Base-by-base conservation (phyloP, 2,329 filamentous ascomycete genomes). In the Calycina herbarum region DNA sequence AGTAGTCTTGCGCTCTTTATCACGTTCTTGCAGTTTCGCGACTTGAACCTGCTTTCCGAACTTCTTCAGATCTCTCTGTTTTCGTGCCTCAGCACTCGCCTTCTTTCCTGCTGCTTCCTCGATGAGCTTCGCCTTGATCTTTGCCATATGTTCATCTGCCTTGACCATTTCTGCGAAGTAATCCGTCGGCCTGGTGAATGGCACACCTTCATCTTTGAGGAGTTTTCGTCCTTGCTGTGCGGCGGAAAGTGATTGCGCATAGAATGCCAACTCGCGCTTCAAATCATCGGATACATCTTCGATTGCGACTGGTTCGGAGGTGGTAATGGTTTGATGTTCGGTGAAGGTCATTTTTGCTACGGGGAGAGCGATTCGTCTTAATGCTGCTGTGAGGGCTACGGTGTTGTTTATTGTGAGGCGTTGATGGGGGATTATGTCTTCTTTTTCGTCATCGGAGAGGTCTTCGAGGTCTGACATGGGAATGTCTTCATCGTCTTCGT, bases 131-230 rank as follows among this genome's bases (percentile, higher is more conserved):
- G 89, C 87, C 84, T 96, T 96, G 77, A 99, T 92, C 84, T 92
- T 94, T 77, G 92, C 92, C 95, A 99, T 99, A 79, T 97, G 95
- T 74, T 96, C 94, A 77, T 99, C 95, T 75, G 90, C 92, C 86
- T 98, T 98, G 75, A 97, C 89, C 94, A 98, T 99, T 83, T 99
- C 95, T 57, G 95, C 95, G 74, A 99, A 99, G 81, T 96, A 99
- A 80, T 99, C 95, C 64, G 87, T 89, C 3, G 95, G 95, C 10
- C 95, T 86, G 33, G 92, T 90, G 80, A 99, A 99, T 6, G 91
- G 86, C 0, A 94, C 85, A 8, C 90, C 90, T 78, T 97, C 94
- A 69, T 90, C 89, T 76, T 91, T 90, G 29, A 99, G 84, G 68
- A 89, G 81, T n/a, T 81, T 78, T 64, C 94, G 90, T 2, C 87